phyloP scores from a whole-genome alignment of 73 alveolate genomes.

The Blepharisma japonicum region DNA sequence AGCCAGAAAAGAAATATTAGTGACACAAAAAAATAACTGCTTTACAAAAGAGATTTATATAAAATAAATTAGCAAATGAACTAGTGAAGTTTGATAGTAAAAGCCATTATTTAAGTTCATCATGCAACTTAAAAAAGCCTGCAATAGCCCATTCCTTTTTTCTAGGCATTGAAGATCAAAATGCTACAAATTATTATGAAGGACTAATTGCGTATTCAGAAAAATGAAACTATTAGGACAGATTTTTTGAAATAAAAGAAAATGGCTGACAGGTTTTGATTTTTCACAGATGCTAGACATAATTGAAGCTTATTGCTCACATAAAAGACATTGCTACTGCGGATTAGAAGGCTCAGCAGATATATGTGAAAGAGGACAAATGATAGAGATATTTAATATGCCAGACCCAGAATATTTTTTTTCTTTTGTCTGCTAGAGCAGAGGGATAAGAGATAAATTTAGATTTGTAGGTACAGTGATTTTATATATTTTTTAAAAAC shows the following conservation, averaged over 20 bases:
- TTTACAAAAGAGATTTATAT: conserved; percentile 72
- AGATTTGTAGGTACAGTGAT: conserved; percentile 97
- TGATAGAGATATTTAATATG: conserved; percentile 44
- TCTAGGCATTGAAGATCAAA: conserved; percentile 76
- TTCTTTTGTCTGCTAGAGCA: conserved; percentile 97
- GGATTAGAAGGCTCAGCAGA: conserved; percentile 94
- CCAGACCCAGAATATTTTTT: conserved; percentile 73
- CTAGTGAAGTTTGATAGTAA: conserved; percentile 67
- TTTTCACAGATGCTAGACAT: conserved; percentile 96
- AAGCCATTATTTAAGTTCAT: conserved; percentile 80
- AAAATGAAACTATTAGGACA: conserved; percentile 46
- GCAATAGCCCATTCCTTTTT: conserved; percentile 91
- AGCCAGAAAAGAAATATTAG: conserved; percentile 91
- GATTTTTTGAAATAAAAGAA: conserved; percentile 59
- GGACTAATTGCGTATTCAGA: conserved; percentile 39
- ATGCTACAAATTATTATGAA: conserved; percentile 13
- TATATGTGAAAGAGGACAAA: conserved; percentile 55
- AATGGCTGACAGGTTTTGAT: conserved; percentile 74
- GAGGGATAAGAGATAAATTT: conserved; percentile 97
- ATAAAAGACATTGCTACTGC: conserved; percentile 88
- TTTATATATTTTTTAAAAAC: too few relatives aligned
- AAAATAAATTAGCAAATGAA: conserved; percentile 47
- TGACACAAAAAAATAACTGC: conserved; percentile 87
- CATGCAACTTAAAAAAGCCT: conserved; percentile 91
- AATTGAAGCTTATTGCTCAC: conserved; percentile 96